A percentile compares a stretch with the other conserved stretches of the same genome.
Evolutionary conservation across 2,329 filamentous ascomycete species (phyloP).

Genomic region (Cordyceps cicadae): DNA sequence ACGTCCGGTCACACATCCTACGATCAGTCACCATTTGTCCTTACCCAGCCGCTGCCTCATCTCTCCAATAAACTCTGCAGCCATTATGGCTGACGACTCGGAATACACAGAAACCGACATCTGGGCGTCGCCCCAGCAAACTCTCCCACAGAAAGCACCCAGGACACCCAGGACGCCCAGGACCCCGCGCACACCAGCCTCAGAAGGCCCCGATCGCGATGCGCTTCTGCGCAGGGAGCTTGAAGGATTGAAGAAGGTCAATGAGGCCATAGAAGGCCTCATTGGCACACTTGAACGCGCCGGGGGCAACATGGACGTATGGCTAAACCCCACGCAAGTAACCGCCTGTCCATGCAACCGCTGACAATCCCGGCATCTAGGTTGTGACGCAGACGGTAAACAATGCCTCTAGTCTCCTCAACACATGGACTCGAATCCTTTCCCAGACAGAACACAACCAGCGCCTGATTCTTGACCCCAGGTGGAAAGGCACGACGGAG

Average conservation of each 20-base stretch:
- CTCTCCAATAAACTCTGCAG: neutral
- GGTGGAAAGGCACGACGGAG: constrained; percentile 81
- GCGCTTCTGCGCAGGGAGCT: constrained; percentile 69
- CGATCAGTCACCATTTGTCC: neutral
- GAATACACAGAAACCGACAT: constrained; percentile 42
- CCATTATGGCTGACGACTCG: constrained; percentile 35
- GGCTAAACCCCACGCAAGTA: constrained; percentile 15
- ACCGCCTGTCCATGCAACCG: neutral
- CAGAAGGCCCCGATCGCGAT: constrained; percentile 56
- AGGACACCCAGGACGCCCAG: constrained; percentile 40
- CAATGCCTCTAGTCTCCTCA: constrained; percentile 80
- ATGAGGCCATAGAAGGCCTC: constrained; percentile 75
- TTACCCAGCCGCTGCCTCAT: neutral
- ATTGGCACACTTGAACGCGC: constrained; percentile 63
- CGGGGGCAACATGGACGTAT: constrained; percentile 68
- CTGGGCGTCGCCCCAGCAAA: constrained; percentile 36
- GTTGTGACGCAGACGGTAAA: constrained; percentile 79
- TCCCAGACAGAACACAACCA: constrained; percentile 98
- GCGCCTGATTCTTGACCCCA: constrained; percentile 75
- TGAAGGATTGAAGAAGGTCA: constrained; percentile 75
- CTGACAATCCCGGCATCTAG: constrained; percentile 23
- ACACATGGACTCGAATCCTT: constrained; percentile 92
- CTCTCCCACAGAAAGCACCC: constrained; percentile 25
- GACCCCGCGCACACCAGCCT: constrained; percentile 37
- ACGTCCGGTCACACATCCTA: neutral